Percentiles rank a stretch among this genome's conserved stretches.
phyloP scores from a whole-genome alignment of 441 rosid species.

The Metrosideros polymorpha region DNA sequence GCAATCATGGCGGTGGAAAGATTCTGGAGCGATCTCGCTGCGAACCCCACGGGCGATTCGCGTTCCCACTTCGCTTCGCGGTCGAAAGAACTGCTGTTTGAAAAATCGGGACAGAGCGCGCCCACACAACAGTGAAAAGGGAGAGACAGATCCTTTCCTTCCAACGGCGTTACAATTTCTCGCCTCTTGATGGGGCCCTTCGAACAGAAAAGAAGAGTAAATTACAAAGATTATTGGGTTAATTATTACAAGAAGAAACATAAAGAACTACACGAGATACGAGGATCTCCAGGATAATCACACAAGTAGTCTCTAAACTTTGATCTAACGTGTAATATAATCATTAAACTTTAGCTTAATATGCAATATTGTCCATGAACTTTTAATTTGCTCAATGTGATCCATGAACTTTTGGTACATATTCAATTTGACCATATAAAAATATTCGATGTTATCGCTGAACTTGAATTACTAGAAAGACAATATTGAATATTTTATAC shows the following conservation, averaged over 20 bases:
- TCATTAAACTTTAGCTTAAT: too few species aligned
- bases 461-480: too few species aligned
- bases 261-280: neutral
- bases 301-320: too few species aligned
- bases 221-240: neutral
- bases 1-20: neutral
- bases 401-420: too few species aligned
- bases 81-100: neutral
- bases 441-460: too few species aligned
- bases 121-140: neutral
- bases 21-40: neutral
- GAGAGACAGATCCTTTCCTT: neutral
- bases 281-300: too few species aligned
- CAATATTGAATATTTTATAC: too few species aligned
- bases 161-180: neutral
- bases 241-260: neutral
- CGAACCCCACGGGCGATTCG: neutral
- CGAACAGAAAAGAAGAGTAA: neutral
- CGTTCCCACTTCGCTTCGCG: neutral
- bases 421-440: too few species aligned
- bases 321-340: too few species aligned
- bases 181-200: neutral
- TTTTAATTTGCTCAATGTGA: too few species aligned
- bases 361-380: too few species aligned
- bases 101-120: neutral